Evolutionary conservation across 2,329 filamentous ascomycete species (phyloP), one percentile per base, ranked within the genome.

Genomic region (Coleophoma eucalyptorum): DNA sequence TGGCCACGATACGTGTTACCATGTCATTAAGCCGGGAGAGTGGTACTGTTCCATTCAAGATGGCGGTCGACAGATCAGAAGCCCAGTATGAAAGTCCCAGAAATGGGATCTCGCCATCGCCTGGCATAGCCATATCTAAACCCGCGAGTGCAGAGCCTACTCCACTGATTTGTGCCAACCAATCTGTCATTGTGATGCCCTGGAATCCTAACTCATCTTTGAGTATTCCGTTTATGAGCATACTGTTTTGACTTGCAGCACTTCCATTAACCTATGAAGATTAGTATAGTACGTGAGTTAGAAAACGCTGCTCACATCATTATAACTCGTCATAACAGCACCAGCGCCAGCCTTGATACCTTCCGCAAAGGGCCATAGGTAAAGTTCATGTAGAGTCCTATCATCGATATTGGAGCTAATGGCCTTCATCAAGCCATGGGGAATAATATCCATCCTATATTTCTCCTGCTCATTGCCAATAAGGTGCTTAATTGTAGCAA

Each of bases 191-290:
- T 11, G 31, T 60, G 12, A 66, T 34, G 0, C 87, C 87, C 58
- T 89, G 84, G 58, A 90, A 90, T 0, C 84, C 84, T 45, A 90
- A 73, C 67, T 90, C 87, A 43, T 86, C 84, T 59, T 90, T 90
- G 8, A 90, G 71, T 3, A 90, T 72, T 0, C 81, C 83, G 56
- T 89, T 90, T 48, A 87, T 73, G 13, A 84, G 26, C 26, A 26
- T 26, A 8, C 26, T 26, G 62, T 90, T 90, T 53, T 86, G 82
- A 51, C 81, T 87, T 5, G 77, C 75, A 15, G 85, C 81, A 0
- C 81, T 84, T 18, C 15, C 21, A 46, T 52, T 47, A 40, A 53
- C 26, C 26, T 26, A 26, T 8, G 26, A 26, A 26, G 26, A 8
- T 26, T 26, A 26, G 26, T 2, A 8, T 26, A 5, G 6, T 5